These are phyloP conservation scores for Citrus sinensis DNA, from an alignment of 345 rosid genomes.

Conservation along the genomic window DVS_A1.0 CM039163.1:42449001-42449500, in stretches of 20 bases:
- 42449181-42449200: conserved; percentile 40
- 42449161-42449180: conserved; percentile 48
- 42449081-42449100: conserved; percentile 70
- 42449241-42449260: background rate
- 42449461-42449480: too few species aligned
- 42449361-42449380: conserved; percentile 6
- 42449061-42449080: conserved; percentile 53
- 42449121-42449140: conserved; percentile 65
- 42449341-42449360: background rate
- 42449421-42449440: background rate
- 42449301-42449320: background rate
- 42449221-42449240: background rate
- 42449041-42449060: conserved; percentile 51
- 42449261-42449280: background rate
- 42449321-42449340: background rate
- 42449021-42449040: conserved; percentile 55
- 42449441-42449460: too few species aligned
- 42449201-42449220: background rate
- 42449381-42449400: conserved; percentile 3
- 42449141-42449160: conserved; percentile 58
- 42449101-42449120: conserved; percentile 51
- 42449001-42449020: conserved; percentile 58
- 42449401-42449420: background rate
- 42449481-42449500: too few species aligned
- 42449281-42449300: background rate